Base-by-base conservation (phyloP, 495 filamentous ascomycete species). In the Xylaria flabelliformis region DNA sequence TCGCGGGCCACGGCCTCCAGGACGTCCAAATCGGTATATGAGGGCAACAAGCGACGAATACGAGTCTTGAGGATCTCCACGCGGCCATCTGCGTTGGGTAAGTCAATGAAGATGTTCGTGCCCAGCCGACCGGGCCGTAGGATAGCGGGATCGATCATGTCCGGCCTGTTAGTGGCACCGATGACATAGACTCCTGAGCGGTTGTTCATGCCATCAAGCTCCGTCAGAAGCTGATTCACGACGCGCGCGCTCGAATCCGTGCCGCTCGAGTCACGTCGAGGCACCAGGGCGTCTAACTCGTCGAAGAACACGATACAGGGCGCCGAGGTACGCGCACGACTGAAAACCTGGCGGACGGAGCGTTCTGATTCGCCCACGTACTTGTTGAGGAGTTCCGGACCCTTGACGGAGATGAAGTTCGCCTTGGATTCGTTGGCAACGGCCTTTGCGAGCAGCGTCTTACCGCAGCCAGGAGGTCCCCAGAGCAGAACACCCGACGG, bases 241-340 rank as follows among this genome's bases (percentile, higher is more conserved):
- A 99, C 94, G 53, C 96, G 89, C 12, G 94, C 90, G 63, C 91
- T 93, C 42, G 93, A 90, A 78, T 98, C 94, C 17, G 91, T 92
- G 12, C 94, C 86, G 5, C 90, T 89, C 70, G 94, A 92, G 75
- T 94, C 93, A 53, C 96, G 91, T 50, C 89, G 89, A 1, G 97
- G 95, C 0, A 95, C 94, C 6, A 99, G 85, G 4, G 96, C 94
- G 76, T 99, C 96, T 42, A 99, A 85, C 80, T 99, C 96, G 81
- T 99, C 96, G 79, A 99, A 98, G 88, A 99, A 98, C 71, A 99
- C 90, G 61, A 99, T 93, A 78, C 95, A 98, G 26, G 96, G 96
- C 1, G 96, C 87, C 9, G 90, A 93, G 0, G 92, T 92, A 34
- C 95, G 89, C 12, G 96, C 96, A 17, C 96, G 91, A 59, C 91